Percentiles rank a stretch among this genome's conserved stretches.
phyloP scores from a whole-genome alignment of 257 asterid genomes.

The Primulina tabacum region DNA sequence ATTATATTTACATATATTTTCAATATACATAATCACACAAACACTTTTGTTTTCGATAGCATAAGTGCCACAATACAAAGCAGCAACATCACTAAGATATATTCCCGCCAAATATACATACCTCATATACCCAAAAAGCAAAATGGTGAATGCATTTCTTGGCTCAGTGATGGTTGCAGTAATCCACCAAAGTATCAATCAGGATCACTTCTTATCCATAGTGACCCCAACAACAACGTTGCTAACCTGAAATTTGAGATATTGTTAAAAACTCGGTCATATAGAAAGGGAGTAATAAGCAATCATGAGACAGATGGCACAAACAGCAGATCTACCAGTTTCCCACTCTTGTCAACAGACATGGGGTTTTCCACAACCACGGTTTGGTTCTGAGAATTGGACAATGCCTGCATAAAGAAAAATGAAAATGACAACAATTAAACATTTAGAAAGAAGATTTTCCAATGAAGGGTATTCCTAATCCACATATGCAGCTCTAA shows the following conservation, averaged over 20 bases:
- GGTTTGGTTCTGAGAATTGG: slow-evolving; percentile 51
- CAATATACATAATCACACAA: slow-evolving; percentile 25
- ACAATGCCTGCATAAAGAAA: slow-evolving; percentile 34
- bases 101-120: slow-evolving; percentile 35
- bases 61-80: slow-evolving; percentile 26
- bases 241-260: slow-evolving; percentile 42
- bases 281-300: background rate
- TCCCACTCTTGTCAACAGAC: slow-evolving; percentile 62
- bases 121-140: slow-evolving; percentile 30
- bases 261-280: slow-evolving; percentile 9
- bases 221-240: slow-evolving; percentile 56
- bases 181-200: slow-evolving; percentile 19
- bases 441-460: background rate
- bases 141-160: slow-evolving; percentile 23
- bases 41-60: slow-evolving; percentile 17
- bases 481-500: background rate
- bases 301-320: background rate
- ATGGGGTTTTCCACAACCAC: slow-evolving; percentile 60
- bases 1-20: slow-evolving; percentile 22
- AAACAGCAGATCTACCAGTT: slow-evolving; percentile 41
- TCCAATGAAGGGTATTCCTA: background rate
- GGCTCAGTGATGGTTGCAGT: slow-evolving; percentile 24
- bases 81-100: slow-evolving; percentile 27
- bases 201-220: slow-evolving; percentile 43
- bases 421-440: background rate